Percentiles rank a stretch among this genome's conserved stretches.
These are phyloP conservation scores for Chytriomyces confervae DNA, from an alignment of 192 early-diverging fungal species.

Conservation along the genomic window DNA sequence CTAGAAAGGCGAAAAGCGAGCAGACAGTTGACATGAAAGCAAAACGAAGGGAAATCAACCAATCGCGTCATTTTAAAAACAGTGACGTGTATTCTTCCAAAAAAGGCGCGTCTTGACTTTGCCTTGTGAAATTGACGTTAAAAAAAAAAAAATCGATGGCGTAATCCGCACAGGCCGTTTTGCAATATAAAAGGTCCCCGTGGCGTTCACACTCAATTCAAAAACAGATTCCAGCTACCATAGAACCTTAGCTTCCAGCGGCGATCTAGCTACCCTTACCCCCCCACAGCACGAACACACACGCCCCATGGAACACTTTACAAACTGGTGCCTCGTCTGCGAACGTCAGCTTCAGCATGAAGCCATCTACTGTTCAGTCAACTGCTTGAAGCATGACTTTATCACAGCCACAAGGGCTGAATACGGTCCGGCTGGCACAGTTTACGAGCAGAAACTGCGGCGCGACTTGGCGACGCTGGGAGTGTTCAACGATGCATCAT, in stretches of 20 bases:
- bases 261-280: too few relatives aligned
- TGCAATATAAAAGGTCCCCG: neutral
- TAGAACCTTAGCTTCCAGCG: neutral
- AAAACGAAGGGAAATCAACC: too few relatives aligned
- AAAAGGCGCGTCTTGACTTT: too few relatives aligned
- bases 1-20: too few relatives aligned
- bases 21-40: too few relatives aligned
- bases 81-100: too few relatives aligned
- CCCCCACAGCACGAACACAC: too few relatives aligned
- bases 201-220: neutral
- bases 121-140: too few relatives aligned
- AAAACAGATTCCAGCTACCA: neutral
- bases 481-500: neutral
- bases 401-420: neutral
- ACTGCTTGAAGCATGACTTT: constrained; percentile 16
- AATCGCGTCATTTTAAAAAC: too few relatives aligned
- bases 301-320: constrained; percentile 23
- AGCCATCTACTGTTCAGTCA: constrained; percentile 23
- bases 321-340: constrained; percentile 12
- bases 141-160: too few relatives aligned
- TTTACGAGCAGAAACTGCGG: neutral
- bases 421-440: neutral
- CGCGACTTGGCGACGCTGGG: neutral
- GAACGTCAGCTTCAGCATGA: constrained; percentile 7
- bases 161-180: too few relatives aligned